Percentiles rank a stretch among this genome's conserved stretches.
Conservation (phyloP, 75 land plant species). For the Cupressus sempervirens region DNA sequence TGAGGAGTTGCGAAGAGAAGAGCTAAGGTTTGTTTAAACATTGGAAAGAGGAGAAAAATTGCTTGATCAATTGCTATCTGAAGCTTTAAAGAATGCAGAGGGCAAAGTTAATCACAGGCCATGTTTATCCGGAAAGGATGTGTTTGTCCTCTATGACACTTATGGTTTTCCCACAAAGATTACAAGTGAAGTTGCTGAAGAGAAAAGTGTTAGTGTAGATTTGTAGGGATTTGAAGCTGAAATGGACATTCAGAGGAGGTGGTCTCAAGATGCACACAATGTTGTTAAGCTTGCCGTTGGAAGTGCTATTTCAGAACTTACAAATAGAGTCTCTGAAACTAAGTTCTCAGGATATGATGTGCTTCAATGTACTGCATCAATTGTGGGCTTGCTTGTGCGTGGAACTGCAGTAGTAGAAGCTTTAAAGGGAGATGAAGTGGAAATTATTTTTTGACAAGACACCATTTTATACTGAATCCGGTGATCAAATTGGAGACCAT, state of each 20-base stretch:
- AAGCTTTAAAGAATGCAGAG: slow-evolving; percentile 38
- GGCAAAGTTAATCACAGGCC: slow-evolving; percentile 33
- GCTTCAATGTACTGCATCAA: slow-evolving; percentile 46
- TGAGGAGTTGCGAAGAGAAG: slow-evolving; percentile 82
- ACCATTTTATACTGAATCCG: slow-evolving; percentile 98
- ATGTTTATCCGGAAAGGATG: slow-evolving; percentile 64
- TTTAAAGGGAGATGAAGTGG: slow-evolving; percentile 72
- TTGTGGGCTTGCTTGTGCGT: slow-evolving; percentile 69
- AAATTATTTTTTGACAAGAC: slow-evolving; percentile 71
- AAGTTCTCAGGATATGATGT: slow-evolving; percentile 78
- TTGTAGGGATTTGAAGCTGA: no score
- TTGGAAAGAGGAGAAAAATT: slow-evolving; percentile 89
- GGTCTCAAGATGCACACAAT: slow-evolving; percentile 88
- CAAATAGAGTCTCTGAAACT: slow-evolving; percentile 51
- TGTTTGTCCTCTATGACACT: no score
- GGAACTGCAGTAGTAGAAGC: slow-evolving; percentile 54
- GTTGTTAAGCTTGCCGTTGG: slow-evolving; percentile 74
- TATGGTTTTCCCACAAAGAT: no score
- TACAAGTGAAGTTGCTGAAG: no score
- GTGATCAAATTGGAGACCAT: slow-evolving; percentile 89
- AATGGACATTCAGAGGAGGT: no score
- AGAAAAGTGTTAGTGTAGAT: no score
- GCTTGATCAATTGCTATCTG: slow-evolving; percentile 57
- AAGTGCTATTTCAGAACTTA: slow-evolving; percentile 38
- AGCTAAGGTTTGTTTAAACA: slow-evolving; percentile 81